These are phyloP conservation scores for Ulota crispa DNA, from an alignment of 225 moss, liverwort and hornwort genomes.

Conservation along the genomic window DNA sequence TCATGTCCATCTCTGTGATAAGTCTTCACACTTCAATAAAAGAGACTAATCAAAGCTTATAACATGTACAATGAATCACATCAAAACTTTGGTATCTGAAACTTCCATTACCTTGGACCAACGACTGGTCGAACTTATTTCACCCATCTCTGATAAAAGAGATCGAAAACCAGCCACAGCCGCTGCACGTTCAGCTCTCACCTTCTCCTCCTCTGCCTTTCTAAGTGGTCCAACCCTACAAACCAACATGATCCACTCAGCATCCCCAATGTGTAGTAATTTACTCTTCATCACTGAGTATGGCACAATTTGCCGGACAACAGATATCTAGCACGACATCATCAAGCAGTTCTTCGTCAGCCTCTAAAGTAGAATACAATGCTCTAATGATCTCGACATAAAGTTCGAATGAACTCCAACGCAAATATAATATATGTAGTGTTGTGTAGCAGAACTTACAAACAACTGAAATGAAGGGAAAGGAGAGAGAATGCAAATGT, in stretches of 20 bases:
- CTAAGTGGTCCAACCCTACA: slow-evolving; percentile 76
- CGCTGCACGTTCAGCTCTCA: slow-evolving; percentile 68
- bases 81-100: slow-evolving; percentile 5
- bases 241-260: slow-evolving; percentile 7
- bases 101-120: slow-evolving; percentile 73
- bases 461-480: slow-evolving; percentile 5
- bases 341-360: neutral
- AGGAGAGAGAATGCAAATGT: neutral
- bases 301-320: neutral
- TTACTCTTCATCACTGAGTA: too few species aligned
- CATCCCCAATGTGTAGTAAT: neutral
- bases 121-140: slow-evolving; percentile 65
- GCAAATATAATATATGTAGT: neutral
- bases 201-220: slow-evolving; percentile 79
- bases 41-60: neutral
- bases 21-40: neutral
- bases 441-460: neutral
- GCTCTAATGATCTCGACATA: neutral
- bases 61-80: neutral
- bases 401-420: neutral
- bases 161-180: slow-evolving; percentile 70
- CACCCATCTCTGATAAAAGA: slow-evolving; percentile 66
- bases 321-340: neutral
- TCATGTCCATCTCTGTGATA: neutral
- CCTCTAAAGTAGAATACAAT: neutral